These are phyloP conservation scores for Petrea volubilis DNA, from an alignment of 257 asterid genomes.

Conservation along the genomic window DNA sequence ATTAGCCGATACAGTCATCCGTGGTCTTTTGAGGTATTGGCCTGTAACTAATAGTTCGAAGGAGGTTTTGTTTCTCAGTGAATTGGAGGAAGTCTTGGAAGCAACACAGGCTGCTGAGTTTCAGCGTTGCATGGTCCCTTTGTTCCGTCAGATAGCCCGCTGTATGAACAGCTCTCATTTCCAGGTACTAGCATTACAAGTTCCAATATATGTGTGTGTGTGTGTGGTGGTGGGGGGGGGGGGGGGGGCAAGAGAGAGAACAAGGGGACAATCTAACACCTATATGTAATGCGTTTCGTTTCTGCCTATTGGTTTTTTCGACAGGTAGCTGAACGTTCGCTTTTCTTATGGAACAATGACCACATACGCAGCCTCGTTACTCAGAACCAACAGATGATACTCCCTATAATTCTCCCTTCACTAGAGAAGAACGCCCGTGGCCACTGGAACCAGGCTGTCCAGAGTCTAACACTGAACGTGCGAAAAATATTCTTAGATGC, in stretches of 20 bases:
- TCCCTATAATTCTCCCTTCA: slow-evolving; percentile 39
- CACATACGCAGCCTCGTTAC: slow-evolving; percentile 37
- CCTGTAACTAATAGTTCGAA: slow-evolving; percentile 44
- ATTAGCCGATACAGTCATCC: slow-evolving; percentile 39
- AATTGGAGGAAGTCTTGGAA: slow-evolving; percentile 48
- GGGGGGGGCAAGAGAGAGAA: no score
- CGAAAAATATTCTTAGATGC: slow-evolving; percentile 41
- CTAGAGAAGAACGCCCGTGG: slow-evolving; percentile 35
- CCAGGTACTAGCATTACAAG: slow-evolving; percentile 28
- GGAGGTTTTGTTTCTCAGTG: slow-evolving; percentile 49
- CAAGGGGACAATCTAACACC: no score
- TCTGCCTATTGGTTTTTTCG: neutral
- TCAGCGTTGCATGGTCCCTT: slow-evolving; percentile 42
- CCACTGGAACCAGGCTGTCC: slow-evolving; percentile 49
- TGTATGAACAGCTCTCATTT: slow-evolving; percentile 47
- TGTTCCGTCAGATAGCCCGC: slow-evolving; percentile 41
- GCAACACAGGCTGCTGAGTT: slow-evolving; percentile 42
- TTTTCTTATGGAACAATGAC: slow-evolving; percentile 44
- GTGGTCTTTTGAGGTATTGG: slow-evolving; percentile 50
- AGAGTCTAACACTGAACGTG: slow-evolving; percentile 35
- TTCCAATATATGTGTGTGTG: no score
- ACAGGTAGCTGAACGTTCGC: slow-evolving; percentile 52
- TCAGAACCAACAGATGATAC: slow-evolving; percentile 30
- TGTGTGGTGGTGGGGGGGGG: no score
- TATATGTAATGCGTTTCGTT: slow-evolving; percentile 1